phyloP scores from a whole-genome alignment of 257 asterid species.

The Jacaranda copaia region DNA sequence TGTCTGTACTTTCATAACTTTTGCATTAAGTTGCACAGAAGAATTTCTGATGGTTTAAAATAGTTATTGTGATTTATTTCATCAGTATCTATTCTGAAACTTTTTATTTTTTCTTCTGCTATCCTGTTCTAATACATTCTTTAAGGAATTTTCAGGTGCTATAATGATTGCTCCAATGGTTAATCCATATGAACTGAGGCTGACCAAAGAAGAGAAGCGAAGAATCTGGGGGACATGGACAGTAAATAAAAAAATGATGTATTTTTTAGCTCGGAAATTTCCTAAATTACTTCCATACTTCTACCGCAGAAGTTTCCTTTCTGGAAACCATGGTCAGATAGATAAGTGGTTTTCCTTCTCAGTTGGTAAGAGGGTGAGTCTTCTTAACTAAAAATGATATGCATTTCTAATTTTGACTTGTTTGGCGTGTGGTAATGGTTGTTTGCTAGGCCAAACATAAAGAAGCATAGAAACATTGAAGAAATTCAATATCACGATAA shows the following conservation, averaged over 20 bases:
- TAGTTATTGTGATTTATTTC: not conserved
- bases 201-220: slow-evolving; percentile 77
- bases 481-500: not conserved
- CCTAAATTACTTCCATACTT: slow-evolving; percentile 75
- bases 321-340: slow-evolving; percentile 78
- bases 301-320: slow-evolving; percentile 78
- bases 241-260: slow-evolving; percentile 66
- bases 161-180: slow-evolving; percentile 91
- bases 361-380: slow-evolving; percentile 71
- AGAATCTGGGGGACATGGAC: slow-evolving; percentile 85
- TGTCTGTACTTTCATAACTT: too few species aligned
- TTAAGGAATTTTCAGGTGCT: slow-evolving; percentile 69
- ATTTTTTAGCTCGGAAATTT: slow-evolving; percentile 70
- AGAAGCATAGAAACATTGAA: not conserved
- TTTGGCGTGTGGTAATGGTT: not conserved
- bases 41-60: too few species aligned
- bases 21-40: too few species aligned
- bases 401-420: too few species aligned
- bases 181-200: slow-evolving; percentile 86
- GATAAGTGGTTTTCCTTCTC: slow-evolving; percentile 73
- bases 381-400: not conserved
- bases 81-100: not conserved
- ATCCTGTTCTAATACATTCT: slow-evolving; percentile 30
- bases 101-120: not conserved
- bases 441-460: not conserved